Percentiles rank a stretch among this genome's conserved stretches.
Conservation (phyloP, 176 grass and related monocot genomes). For the Zoysia pacifica region DNA sequence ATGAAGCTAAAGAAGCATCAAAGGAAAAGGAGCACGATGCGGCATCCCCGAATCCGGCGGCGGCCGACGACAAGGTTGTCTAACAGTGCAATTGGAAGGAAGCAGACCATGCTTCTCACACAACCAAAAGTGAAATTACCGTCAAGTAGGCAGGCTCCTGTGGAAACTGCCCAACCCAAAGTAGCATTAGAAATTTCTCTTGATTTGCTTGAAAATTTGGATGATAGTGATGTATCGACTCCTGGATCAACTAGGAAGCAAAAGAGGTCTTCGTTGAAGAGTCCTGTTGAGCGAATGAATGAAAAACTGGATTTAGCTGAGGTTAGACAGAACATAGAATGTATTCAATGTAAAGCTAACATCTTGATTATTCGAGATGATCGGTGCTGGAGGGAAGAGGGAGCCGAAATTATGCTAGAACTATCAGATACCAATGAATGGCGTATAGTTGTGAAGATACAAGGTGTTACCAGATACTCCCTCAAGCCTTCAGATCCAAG, state of each 20-base stretch:
- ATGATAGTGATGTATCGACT: constrained; percentile 82
- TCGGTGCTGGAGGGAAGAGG: constrained; percentile 88
- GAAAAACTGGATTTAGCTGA: constrained; percentile 66
- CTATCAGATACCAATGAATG: constrained; percentile 63
- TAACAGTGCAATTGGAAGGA: constrained; percentile 23
- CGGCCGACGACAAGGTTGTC: constrained; percentile 31
- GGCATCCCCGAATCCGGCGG: constrained; percentile 36
- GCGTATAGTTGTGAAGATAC: constrained; percentile 76
- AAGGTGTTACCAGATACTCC: constrained; percentile 52
- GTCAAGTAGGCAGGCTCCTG: constrained; percentile 19
- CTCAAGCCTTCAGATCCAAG: constrained; percentile 71
- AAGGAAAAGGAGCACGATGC: constrained; percentile 67
- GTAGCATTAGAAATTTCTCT: constrained; percentile 60
- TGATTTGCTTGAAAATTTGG: constrained; percentile 61
- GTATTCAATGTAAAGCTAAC: constrained; percentile 64
- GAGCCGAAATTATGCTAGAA: constrained; percentile 65
- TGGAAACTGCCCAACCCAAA: constrained; percentile 51
- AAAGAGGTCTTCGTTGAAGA: constrained; percentile 64
- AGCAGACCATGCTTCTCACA: neutral
- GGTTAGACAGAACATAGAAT: constrained; percentile 77
- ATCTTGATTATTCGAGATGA: constrained; percentile 67
- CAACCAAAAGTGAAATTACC: constrained; percentile 10
- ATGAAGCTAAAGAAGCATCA: constrained; percentile 61
- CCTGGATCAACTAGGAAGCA: constrained; percentile 52
- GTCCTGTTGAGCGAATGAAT: constrained; percentile 60